Conservation (phyloP, 495 filamentous ascomycete genomes). For the Hypoxylon rickii region DNA sequence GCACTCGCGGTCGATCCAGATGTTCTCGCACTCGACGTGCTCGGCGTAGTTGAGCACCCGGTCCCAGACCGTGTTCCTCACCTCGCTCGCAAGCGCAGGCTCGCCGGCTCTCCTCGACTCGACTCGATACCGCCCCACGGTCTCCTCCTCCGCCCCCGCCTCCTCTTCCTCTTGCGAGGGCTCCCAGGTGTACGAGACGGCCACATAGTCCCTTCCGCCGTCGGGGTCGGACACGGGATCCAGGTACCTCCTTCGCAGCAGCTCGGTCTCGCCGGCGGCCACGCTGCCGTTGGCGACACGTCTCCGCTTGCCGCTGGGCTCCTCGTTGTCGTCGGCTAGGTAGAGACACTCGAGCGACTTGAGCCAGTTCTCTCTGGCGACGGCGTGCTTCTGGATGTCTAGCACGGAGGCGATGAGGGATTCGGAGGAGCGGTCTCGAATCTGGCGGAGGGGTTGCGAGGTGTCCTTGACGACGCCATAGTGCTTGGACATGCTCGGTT, state of each 20-base stretch:
- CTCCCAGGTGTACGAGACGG: conserved; percentile 40
- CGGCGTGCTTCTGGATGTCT: conserved; percentile 29
- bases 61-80: conserved; percentile 33
- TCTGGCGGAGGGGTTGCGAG: conserved; percentile 32
- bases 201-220: conserved; percentile 32
- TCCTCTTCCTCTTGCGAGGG: conserved; percentile 32
- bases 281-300: conserved; percentile 30
- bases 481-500: conserved; percentile 34
- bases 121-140: conserved; percentile 21
- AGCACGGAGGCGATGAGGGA: conserved; percentile 35
- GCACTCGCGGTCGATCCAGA: conserved; percentile 53
- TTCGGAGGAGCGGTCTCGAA: conserved; percentile 25
- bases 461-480: conserved; percentile 39
- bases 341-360: conserved; percentile 38
- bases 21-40: conserved; percentile 29
- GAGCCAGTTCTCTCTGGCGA: conserved; percentile 34
- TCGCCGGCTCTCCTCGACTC: conserved; percentile 32
- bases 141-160: not conserved
- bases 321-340: conserved; percentile 21
- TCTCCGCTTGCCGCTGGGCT: conserved; percentile 34
- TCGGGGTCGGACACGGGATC: conserved; percentile 22
- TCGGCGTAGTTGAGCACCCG: conserved; percentile 34
- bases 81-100: conserved; percentile 26
- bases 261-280: conserved; percentile 6
- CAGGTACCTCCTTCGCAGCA: conserved; percentile 31